Evolutionary conservation across 345 rosid genomes (phyloP), one percentile per base, ranked within the genome.

Genomic region (Arabidopsis arenosa): DNA sequence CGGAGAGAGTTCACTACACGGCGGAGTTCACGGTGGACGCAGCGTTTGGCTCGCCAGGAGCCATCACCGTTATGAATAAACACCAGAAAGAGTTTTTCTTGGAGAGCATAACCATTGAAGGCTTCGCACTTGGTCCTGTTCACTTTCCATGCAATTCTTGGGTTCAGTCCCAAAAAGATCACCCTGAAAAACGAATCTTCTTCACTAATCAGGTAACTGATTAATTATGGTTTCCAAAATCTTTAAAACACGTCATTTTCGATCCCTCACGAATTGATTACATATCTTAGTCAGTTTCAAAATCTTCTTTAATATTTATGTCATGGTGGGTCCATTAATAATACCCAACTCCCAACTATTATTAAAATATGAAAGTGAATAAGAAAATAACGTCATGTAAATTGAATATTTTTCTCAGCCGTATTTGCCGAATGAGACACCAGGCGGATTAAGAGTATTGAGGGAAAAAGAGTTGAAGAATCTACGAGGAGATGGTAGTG

Each of bases 141-240:
- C 93, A 95, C 78, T 95, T 95, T 58, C 94, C 93, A 59, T 95
- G 98, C 80, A 92, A 89, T 55, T 95, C 99, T 5, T 95, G 97
- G 99, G 97, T 95, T 2, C 99, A 92, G 75, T 80, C 98, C 60
- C 78, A 44, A 60, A 92, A 86, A 62, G 84, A 90, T 76, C 89
- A 87, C 68, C 86, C 90, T 11, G 80, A 63, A 9, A 85, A 82
- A 75, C 79, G 99, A 65, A 87, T 92, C 2, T 87, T 95, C 81
- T 95, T 95, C 83, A 73, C 88, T 73, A 95, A 95, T 75, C 76
- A 90, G 99, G 99, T 92, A 79, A 26, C 11, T 59, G 0, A 37
- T 48, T 58, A 70, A 32, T 11, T 3, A 44, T 17, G 74, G 44
- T 44, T 58, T 33, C 63, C 53, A 13, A 41, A 9, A 54, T 18